Percentiles rank a stretch among this genome's conserved stretches.
phyloP scores from a whole-genome alignment of 1,284 basidiomycete genomes.

The Rhodotorula sp. region DNA sequence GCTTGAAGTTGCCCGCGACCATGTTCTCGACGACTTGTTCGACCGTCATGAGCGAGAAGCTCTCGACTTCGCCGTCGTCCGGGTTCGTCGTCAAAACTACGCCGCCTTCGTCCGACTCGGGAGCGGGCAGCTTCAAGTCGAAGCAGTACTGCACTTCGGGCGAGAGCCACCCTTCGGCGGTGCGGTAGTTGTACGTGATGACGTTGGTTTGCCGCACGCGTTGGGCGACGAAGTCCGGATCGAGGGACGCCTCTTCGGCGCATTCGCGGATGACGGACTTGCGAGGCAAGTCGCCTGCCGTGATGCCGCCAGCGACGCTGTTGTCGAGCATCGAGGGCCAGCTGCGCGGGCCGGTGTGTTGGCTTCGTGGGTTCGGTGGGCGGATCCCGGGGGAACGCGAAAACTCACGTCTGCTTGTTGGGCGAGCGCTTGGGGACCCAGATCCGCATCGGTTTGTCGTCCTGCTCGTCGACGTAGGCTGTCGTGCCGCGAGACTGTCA shows the following conservation, averaged over 20 bases:
- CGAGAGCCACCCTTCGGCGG: conserved; percentile 71
- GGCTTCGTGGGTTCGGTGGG: neutral
- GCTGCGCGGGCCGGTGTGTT: conserved; percentile 7
- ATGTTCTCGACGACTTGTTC: conserved; percentile 54
- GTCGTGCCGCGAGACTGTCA: too few species aligned
- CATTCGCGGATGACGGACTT: conserved; percentile 87
- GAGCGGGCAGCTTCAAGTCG: conserved; percentile 67
- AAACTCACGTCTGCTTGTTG: conserved; percentile 79
- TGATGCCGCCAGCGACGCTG: conserved; percentile 60
- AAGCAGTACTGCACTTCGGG: conserved; percentile 73
- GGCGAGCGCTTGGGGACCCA: conserved; percentile 85
- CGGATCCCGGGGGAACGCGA: conserved; percentile 21
- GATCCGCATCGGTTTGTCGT: conserved; percentile 52
- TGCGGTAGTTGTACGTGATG: conserved; percentile 60
- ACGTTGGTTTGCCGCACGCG: conserved; percentile 40
- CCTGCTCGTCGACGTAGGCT: conserved; percentile 42
- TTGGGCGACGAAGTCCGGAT: conserved; percentile 29
- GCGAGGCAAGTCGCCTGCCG: conserved; percentile 65
- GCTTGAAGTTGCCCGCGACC: conserved; percentile 70
- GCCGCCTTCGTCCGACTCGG: conserved; percentile 7
- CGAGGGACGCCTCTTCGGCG: conserved; percentile 56
- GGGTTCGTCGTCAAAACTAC: conserved; percentile 36
- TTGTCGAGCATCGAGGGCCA: conserved; percentile 59
- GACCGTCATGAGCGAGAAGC: conserved; percentile 60
- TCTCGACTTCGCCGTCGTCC: conserved; percentile 89